These are phyloP conservation scores for Pistacia integerrima DNA, from an alignment of 345 rosid genomes.

Conservation along the genomic window DNA sequence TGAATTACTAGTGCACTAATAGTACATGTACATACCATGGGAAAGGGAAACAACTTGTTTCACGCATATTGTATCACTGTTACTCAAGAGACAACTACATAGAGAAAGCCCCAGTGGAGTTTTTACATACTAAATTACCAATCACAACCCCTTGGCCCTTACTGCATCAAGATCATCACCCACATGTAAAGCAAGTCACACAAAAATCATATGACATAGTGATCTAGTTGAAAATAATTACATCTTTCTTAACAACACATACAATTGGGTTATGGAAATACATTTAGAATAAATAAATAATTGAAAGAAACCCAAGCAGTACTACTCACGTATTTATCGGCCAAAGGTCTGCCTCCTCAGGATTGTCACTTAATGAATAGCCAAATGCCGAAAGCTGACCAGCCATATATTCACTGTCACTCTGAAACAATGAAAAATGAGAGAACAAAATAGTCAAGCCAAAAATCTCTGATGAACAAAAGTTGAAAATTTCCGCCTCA, in stretches of 20 bases:
- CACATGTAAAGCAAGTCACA: background rate
- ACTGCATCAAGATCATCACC: background rate
- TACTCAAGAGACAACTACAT: background rate
- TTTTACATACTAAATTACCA: background rate
- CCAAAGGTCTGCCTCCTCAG: conserved; percentile 94
- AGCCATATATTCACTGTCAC: conserved; percentile 99
- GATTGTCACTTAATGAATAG: conserved; percentile 74
- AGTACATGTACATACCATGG: background rate
- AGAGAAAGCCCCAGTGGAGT: background rate
- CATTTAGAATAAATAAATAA: background rate
- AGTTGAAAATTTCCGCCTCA: background rate
- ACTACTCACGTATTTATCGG: conserved; percentile 79
- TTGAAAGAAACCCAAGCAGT: background rate
- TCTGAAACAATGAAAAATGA: conserved; percentile 44
- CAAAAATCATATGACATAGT: background rate
- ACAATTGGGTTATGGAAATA: background rate
- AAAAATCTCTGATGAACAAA: background rate
- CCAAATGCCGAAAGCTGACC: conserved; percentile 97
- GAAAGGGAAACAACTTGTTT: background rate
- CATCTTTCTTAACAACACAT: background rate
- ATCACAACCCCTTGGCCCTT: background rate
- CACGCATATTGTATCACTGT: background rate
- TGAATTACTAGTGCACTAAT: background rate
- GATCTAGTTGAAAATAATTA: conserved; percentile 7
- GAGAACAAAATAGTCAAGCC: background rate